These are phyloP conservation scores for Coffea canephora DNA, from an alignment of 257 asterid genomes.

Conservation along the genomic window DNA sequence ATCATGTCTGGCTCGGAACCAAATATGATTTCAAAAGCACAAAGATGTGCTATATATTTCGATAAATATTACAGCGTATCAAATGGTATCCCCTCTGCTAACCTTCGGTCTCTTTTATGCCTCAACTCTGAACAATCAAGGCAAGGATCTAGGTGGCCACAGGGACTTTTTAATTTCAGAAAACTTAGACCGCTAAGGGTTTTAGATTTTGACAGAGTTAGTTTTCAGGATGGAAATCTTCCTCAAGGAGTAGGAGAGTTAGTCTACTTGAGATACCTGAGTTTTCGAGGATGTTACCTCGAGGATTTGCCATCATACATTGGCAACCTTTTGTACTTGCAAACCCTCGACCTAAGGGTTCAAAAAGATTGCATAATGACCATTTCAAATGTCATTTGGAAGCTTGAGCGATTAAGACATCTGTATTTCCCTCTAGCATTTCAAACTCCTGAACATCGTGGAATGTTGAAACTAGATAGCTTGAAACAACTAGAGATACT, in stretches of 20 bases:
- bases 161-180: neutral
- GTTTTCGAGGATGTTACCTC: conserved; percentile 31
- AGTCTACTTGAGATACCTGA: conserved; percentile 21
- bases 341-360: conserved; percentile 33
- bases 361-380: neutral
- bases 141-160: neutral
- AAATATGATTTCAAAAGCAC: neutral
- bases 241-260: neutral
- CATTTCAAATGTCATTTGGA: conserved; percentile 8
- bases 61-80: neutral
- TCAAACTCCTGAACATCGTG: neutral
- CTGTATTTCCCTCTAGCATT: conserved; percentile 28
- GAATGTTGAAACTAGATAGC: conserved; percentile 15
- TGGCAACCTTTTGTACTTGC: conserved; percentile 17
- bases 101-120: conserved; percentile 18
- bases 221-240: neutral
- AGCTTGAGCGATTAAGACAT: conserved; percentile 10
- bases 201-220: conserved; percentile 14
- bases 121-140: neutral
- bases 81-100: no score
- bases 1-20: neutral
- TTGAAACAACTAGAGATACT: conserved; percentile 25
- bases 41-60: conserved; percentile 18
- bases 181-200: neutral
- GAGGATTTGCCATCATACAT: conserved; percentile 19